Evolutionary conservation across 75 land plant species (phyloP).

Genomic region (Selaginella tamariscina): DNA sequence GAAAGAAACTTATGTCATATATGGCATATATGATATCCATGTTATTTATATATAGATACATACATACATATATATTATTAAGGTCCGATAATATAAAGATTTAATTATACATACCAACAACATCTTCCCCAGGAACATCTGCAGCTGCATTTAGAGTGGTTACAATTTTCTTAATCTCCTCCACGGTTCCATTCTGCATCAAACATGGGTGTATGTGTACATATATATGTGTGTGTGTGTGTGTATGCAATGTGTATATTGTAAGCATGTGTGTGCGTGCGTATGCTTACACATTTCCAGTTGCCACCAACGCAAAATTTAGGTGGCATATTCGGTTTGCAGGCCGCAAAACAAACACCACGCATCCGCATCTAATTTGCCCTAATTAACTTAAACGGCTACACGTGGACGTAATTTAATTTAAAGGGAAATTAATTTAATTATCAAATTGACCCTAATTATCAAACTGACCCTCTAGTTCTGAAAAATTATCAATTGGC

Average conservation of each 20-base stretch:
- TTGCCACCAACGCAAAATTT: not conserved
- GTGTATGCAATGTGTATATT: too few relatives aligned
- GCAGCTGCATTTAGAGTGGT: constrained; percentile 42
- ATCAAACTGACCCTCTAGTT: too few relatives aligned
- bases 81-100: not conserved
- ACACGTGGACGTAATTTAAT: too few relatives aligned
- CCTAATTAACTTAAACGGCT: too few relatives aligned
- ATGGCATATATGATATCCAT: not conserved
- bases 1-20: constrained; percentile 18
- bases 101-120: constrained; percentile 38
- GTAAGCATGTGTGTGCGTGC: too few relatives aligned
- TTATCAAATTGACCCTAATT: not conserved
- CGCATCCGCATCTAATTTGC: too few relatives aligned
- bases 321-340: not conserved
- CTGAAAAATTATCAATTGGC: too few relatives aligned
- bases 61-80: not conserved
- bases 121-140: constrained; percentile 68
- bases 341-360: not conserved
- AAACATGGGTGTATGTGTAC: too few relatives aligned
- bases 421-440: not conserved
- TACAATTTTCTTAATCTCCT: constrained; percentile 77
- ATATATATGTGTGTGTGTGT: too few relatives aligned
- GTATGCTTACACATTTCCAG: not conserved
- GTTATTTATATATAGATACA: not conserved
- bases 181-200: constrained; percentile 69